Base-by-base conservation (phyloP, 768 basidiomycete species). In the Cyclocybe cylindracea region DNA sequence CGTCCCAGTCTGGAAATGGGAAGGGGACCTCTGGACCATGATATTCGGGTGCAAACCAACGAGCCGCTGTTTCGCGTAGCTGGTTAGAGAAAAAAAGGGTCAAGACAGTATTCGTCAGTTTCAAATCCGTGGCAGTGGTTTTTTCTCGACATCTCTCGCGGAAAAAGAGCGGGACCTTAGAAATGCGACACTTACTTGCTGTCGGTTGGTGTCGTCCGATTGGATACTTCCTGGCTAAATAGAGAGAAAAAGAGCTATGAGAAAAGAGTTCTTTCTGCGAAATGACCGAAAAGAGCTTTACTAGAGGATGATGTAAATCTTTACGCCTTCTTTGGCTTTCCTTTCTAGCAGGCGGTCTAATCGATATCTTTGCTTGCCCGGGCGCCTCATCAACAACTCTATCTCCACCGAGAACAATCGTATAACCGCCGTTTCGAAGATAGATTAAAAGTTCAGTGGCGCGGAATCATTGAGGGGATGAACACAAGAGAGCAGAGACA, bases 251-350 rank as follows among this genome's bases (percentile, higher is more conserved):
- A 43, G n/a, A 40, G 38, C 37, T 16, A 40, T 46, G 9, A 53
- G 46, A 29, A 16, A 16, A 19, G 38, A 9, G n/a, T 8, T 29
- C 16, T 4, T 8, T 32, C 9, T 19, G 13, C 8, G 37, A 39
- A 39, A 40, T 41, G 33, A 9, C 43, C 32, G 24, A 19, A 13
- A 32, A 34, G 36, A 46, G 11, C 66, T 89, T 63, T 60, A 91
- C 91, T 98, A 98, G 51, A 98, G 76, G 64, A 99, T 96, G 53
- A 99, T 83, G 68, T 89, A 91, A 46, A 99, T 88, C 75, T 95
- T 95, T 40, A 99, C 94, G 4, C 96, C 96, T 68, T 96, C 91
- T 58, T 86, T 88, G 0, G 96, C 97, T 61, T 98, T 99, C 47
- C 87, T 77, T 64, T 96, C 86, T 31, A 99, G 72, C 29, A 99